Base-by-base conservation (phyloP, 768 basidiomycete species). In the Kwoniella mangroviensis region DNA sequence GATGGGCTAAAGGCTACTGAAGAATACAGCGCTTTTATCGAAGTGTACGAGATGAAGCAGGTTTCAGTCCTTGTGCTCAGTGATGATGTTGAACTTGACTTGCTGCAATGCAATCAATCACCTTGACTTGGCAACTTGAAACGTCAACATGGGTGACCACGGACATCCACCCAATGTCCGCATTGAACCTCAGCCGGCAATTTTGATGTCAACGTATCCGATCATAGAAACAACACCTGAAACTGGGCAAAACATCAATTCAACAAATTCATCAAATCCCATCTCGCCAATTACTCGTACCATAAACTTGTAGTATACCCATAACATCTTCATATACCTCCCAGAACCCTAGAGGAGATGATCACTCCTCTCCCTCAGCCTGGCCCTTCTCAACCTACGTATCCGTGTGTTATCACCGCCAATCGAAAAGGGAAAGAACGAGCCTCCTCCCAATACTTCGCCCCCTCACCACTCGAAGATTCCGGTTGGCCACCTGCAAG, bases 401-500 rank as follows among this genome's bases (percentile, higher is more conserved):
- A 53, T 63, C 24, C 49, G 26, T 10, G 5, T 19, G 17, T 45
- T 26, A 12, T 45, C 2, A 51, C 62, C 22, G 51, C 21, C 22
- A 53, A 52, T 6, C 26, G 34, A 19, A 67, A 67, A 54, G 64
- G 64, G 15, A 65, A 65, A 43, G 66, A 67, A 21, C 13, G 58
- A 52, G 66, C 66, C 24, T 28, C 34, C 21, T 41, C 51, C 12
- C 6, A 57, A 24, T 43, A n/a, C 34, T n/a, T 58, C 21, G 54
- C 41, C 56, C n/a, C 42, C 60, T 67, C 66, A 15, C 58, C 66
- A 24, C 45, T 57, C 17, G 66, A 67, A 53, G 21, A 67, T 11
- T 12, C 57, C 45, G 61, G 43, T 15, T 67, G 66, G 66, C 70
- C 73, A 19, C 73, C 70, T 24, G 64, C 73, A 6, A 68, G 72